Percentiles rank a stretch among this genome's conserved stretches.
Conservation (phyloP, 768 basidiomycete species). For the Kwoniella mangroviensis region DNA sequence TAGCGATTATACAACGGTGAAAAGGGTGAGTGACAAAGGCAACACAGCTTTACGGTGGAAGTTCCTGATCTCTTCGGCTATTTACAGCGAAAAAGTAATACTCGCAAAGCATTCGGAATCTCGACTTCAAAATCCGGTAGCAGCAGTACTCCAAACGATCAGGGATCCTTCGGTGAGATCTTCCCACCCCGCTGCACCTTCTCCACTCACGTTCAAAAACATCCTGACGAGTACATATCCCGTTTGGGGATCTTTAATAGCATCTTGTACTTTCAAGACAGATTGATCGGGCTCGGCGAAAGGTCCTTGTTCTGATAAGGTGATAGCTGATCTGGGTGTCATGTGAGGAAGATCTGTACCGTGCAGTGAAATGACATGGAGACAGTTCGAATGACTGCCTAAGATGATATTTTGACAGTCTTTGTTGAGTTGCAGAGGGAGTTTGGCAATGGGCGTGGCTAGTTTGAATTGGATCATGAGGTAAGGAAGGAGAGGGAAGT, state of each 20-base stretch:
- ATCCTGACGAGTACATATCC: constrained; percentile 22
- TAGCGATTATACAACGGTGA: not conserved
- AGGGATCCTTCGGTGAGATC: not conserved
- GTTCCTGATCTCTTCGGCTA: not conserved
- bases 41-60: not conserved
- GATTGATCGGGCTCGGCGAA: constrained; percentile 13
- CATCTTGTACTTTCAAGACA: not conserved
- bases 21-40: not conserved
- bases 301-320: constrained; percentile 3
- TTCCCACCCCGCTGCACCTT: constrained; percentile 21
- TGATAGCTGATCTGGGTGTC: constrained; percentile 1
- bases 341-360: not conserved
- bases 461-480: constrained; percentile 29
- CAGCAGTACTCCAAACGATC: not conserved
- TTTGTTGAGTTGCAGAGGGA: constrained; percentile 14
- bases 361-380: constrained; percentile 19
- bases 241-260: constrained; percentile 6
- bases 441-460: not conserved
- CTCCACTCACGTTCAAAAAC: not conserved
- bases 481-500: constrained; percentile 23
- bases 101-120: too few relatives aligned
- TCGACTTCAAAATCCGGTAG: too few relatives aligned
- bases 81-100: not conserved
- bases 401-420: constrained; percentile 21
- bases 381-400: constrained; percentile 14